phyloP scores from a whole-genome alignment of 2,329 filamentous ascomycete species.

The Aspergillus sp. region DNA sequence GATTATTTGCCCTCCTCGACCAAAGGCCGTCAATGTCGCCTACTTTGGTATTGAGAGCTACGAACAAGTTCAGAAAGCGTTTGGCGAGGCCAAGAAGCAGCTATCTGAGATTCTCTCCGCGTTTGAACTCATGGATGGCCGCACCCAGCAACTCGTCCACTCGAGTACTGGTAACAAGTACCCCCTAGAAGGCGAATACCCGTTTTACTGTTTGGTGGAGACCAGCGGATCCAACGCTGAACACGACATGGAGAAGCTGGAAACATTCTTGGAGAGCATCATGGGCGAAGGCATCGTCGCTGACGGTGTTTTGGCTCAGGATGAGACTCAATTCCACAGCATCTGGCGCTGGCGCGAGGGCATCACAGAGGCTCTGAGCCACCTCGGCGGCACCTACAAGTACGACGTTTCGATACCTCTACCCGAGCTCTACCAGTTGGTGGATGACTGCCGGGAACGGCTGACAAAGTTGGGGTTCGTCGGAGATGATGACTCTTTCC shows the following conservation, averaged over 20 bases:
- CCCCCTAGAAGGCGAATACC: conserved; percentile 79
- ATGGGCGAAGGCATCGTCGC: conserved; percentile 83
- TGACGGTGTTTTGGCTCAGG: conserved; percentile 89
- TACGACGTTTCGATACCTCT: conserved; percentile 97
- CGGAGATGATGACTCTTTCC: conserved; percentile 70
- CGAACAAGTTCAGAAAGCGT: conserved; percentile 83
- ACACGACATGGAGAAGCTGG: conserved; percentile 89
- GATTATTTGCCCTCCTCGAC: conserved; percentile 83
- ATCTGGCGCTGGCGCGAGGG: conserved; percentile 94
- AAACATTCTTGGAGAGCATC: conserved; percentile 85
- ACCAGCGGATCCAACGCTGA: conserved; percentile 93
- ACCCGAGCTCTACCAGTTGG: conserved; percentile 79
- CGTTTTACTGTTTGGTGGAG: conserved; percentile 96
- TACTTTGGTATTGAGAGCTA: conserved; percentile 90
- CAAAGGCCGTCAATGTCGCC: conserved; percentile 87
- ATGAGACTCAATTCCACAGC: conserved; percentile 81
- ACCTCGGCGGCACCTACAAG: conserved; percentile 96
- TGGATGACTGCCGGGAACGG: conserved; percentile 76
- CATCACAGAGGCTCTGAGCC: conserved; percentile 82
- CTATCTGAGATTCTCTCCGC: conserved; percentile 94
- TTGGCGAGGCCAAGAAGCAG: conserved; percentile 83
- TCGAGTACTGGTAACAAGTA: conserved; percentile 72
- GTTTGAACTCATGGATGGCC: conserved; percentile 93
- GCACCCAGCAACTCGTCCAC: conserved; percentile 75
- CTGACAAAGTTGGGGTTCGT: conserved; percentile 74